Conservation (phyloP, 768 basidiomycete genomes). For the Calocybe cyanea region DNA sequence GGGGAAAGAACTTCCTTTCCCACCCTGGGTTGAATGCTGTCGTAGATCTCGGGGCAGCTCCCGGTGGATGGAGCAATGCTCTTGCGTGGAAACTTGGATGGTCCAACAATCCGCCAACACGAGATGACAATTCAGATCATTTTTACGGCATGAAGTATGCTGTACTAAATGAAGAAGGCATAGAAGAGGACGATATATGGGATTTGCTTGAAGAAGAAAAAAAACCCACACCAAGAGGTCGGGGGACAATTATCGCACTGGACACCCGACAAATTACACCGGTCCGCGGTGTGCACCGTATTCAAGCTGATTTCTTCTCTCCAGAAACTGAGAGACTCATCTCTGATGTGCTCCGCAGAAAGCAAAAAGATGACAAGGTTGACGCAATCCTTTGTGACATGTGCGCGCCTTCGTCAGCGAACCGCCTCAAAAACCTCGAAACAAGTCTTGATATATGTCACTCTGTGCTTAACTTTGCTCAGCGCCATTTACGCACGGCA, state of each 20-base stretch:
- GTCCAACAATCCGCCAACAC: constrained; percentile 8
- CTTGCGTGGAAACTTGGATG: constrained; percentile 61
- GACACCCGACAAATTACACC: constrained; percentile 71
- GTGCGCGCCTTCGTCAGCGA: constrained; percentile 79
- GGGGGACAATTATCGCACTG: constrained; percentile 60
- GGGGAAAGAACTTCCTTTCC: constrained; percentile 42
- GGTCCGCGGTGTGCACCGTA: constrained; percentile 66
- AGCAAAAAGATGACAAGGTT: constrained; percentile 38
- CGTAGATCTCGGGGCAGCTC: constrained; percentile 88
- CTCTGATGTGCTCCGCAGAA: constrained; percentile 25
- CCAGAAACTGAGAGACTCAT: constrained; percentile 44
- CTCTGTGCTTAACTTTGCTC: constrained; percentile 68
- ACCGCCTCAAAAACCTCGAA: constrained; percentile 57
- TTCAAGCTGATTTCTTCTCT: constrained; percentile 77
- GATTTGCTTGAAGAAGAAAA: constrained; percentile 30
- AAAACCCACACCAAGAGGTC: background rate
- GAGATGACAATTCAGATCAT: constrained; percentile 2
- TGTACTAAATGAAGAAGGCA: background rate
- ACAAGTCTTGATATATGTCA: constrained; percentile 68
- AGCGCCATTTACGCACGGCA: constrained; percentile 45
- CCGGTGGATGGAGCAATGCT: constrained; percentile 94
- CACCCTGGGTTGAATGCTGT: constrained; percentile 54
- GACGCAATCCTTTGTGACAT: constrained; percentile 89
- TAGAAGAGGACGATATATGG: constrained; percentile 17
- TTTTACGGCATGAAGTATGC: too few species aligned